Conservation (phyloP, 805 yeast species). For the Candida loeiensis region DNA sequence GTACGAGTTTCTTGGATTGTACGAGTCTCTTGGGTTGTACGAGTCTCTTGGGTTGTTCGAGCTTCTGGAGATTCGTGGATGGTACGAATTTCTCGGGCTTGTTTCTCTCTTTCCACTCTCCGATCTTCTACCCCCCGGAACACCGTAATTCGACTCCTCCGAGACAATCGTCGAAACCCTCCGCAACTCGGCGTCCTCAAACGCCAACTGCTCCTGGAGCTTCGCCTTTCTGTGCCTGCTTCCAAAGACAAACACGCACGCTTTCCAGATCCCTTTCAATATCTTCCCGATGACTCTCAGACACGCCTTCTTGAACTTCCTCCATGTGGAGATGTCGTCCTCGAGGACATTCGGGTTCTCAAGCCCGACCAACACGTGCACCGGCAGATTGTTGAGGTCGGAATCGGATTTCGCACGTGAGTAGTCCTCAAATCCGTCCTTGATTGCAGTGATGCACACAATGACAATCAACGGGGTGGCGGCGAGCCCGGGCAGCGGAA, state of each 20-base stretch:
- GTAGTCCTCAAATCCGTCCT: conserved; percentile 77
- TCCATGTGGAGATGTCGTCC: conserved; percentile 60
- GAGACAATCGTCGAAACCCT: conserved; percentile 38
- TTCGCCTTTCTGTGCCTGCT: conserved; percentile 5
- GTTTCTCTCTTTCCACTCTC: background rate
- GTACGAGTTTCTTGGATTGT: background rate
- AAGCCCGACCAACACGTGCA: conserved; percentile 53
- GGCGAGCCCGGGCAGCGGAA: conserved; percentile 64
- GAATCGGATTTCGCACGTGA: conserved; percentile 60
- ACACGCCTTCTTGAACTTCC: conserved; percentile 58
- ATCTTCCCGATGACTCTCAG: background rate
- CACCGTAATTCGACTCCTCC: conserved; percentile 17
- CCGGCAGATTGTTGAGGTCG: conserved; percentile 64
- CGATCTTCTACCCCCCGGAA: conserved; percentile 1
- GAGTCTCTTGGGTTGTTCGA: background rate
- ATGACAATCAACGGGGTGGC: conserved; percentile 81
- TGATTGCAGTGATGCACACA: conserved; percentile 67
- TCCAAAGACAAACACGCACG: conserved; percentile 5
- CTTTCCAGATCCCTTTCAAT: conserved; percentile 18
- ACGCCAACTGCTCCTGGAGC: conserved; percentile 5
- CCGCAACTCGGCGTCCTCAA: conserved; percentile 28
- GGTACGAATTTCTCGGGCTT: background rate
- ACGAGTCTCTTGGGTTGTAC: background rate
- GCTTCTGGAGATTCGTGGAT: too few species aligned
- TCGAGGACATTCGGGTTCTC: conserved; percentile 55